phyloP scores from a whole-genome alignment of 2,329 filamentous ascomycete genomes.

The Elsinoe arachidis region DNA sequence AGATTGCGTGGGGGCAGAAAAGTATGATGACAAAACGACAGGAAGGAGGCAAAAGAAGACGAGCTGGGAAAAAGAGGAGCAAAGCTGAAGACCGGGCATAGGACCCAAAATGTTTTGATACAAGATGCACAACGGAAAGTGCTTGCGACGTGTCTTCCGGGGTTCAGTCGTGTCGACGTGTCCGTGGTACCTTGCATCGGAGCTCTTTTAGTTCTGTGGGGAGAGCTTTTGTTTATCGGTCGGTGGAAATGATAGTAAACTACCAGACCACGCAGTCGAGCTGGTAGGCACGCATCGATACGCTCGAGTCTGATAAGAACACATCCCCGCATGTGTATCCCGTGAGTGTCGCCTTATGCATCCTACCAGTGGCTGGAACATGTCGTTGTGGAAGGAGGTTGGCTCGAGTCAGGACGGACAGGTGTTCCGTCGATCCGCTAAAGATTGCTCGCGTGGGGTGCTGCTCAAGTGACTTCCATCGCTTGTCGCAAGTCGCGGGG shows the following conservation, averaged over 20 bases:
- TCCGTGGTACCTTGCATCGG: constrained; percentile 10
- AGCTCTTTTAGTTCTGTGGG: constrained; percentile 1
- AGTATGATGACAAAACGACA: constrained; percentile 7
- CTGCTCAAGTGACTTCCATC: too few relatives aligned
- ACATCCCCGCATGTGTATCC: too few relatives aligned
- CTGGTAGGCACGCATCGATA: too few relatives aligned
- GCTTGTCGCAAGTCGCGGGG: too few relatives aligned
- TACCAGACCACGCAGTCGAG: too few relatives aligned
- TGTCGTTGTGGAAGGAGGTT: not conserved
- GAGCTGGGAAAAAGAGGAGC: not conserved
- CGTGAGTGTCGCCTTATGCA: too few relatives aligned
- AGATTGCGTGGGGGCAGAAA: constrained; percentile 5
- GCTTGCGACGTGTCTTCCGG: constrained; percentile 3
- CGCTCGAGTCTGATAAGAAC: too few relatives aligned
- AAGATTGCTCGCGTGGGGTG: not conserved
- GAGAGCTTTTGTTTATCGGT: not conserved
- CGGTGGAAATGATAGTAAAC: too few relatives aligned
- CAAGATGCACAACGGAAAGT: not conserved
- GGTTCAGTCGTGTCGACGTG: not conserved
- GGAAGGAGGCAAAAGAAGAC: not conserved
- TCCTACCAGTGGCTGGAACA: too few relatives aligned
- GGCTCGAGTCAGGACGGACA: not conserved
- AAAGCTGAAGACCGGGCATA: not conserved
- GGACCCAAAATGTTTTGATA: not conserved
- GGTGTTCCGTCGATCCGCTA: not conserved